These are phyloP conservation scores for Phytomonas sp. DNA, from an alignment of 208 protist genomes.

Conservation along the genomic window DNA sequence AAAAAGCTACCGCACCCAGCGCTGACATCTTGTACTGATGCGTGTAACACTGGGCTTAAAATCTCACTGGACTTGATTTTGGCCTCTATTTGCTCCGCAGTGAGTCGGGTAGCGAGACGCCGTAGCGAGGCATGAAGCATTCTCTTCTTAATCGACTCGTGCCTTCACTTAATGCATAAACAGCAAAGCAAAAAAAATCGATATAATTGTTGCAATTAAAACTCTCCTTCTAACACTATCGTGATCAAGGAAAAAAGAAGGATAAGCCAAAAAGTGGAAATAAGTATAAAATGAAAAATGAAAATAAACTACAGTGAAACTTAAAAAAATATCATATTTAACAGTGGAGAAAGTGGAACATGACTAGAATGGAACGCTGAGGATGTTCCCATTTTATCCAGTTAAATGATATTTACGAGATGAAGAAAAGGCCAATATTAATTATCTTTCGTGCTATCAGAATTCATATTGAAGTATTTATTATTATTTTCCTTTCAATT, in stretches of 20 bases:
- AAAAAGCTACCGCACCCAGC: conserved; percentile 82
- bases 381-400: background rate
- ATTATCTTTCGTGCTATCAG: too few relatives aligned
- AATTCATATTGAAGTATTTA: too few relatives aligned
- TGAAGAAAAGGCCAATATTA: conserved; percentile 2
- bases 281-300: background rate
- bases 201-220: background rate
- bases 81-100: conserved; percentile 57
- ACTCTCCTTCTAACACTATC: background rate
- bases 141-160: background rate
- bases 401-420: conserved; percentile 6
- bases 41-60: conserved; percentile 42
- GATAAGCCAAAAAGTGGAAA: conserved; percentile 2
- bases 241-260: conserved; percentile 7
- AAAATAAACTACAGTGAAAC: conserved; percentile 13
- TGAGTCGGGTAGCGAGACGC: conserved; percentile 21
- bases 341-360: background rate
- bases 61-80: conserved; percentile 45
- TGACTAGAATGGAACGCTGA: background rate
- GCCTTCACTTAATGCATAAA: background rate
- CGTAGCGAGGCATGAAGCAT: conserved; percentile 17
- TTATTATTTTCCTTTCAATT: background rate
- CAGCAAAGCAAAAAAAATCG: background rate
- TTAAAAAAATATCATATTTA: conserved; percentile 4
- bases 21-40: conserved; percentile 67